These are phyloP conservation scores for Gnomoniopsis smithogilvyi DNA, from an alignment of 2,329 filamentous ascomycete species.

Conservation along the genomic window DNA sequence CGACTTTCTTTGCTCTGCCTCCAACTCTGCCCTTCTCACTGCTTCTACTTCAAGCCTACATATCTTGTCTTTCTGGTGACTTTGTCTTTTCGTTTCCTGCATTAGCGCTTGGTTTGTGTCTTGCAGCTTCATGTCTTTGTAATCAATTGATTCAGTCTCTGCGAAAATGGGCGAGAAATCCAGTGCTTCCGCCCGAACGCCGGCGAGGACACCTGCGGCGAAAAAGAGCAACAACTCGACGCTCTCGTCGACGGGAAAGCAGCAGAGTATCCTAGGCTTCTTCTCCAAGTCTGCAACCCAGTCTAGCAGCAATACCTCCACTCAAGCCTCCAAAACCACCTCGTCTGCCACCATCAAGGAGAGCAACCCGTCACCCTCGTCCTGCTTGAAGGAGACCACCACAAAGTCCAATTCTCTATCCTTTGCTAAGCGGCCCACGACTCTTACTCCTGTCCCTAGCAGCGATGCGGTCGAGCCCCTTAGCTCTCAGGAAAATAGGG, in stretches of 20 bases:
- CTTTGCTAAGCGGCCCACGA: conserved; percentile 36
- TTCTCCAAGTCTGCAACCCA: conserved; percentile 59
- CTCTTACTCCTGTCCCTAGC: conserved; percentile 73
- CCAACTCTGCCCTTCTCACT: background rate
- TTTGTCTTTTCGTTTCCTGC: background rate
- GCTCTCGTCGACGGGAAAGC: conserved; percentile 48
- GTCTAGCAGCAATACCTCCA: conserved; percentile 33
- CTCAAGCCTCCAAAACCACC: conserved; percentile 23
- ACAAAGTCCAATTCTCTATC: conserved; percentile 41
- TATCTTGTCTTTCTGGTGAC: background rate
- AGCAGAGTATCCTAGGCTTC: conserved; percentile 76
- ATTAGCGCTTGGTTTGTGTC: background rate
- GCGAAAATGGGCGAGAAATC: conserved; percentile 15
- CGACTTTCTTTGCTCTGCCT: background rate
- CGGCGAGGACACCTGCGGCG: conserved; percentile 30
- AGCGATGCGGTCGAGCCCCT: conserved; percentile 69
- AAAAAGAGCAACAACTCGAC: conserved; percentile 33
- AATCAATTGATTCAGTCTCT: conserved; percentile 1
- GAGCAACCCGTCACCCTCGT: conserved; percentile 27
- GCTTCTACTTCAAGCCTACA: background rate
- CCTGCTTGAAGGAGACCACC: conserved; percentile 44
- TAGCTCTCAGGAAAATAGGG: conserved; percentile 66
- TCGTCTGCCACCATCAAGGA: conserved; percentile 22
- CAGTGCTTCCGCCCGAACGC: conserved; percentile 29
- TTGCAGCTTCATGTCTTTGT: background rate